Base-by-base conservation (phyloP, 2,329 filamentous ascomycete genomes). In the Cordyceps cicadae region DNA sequence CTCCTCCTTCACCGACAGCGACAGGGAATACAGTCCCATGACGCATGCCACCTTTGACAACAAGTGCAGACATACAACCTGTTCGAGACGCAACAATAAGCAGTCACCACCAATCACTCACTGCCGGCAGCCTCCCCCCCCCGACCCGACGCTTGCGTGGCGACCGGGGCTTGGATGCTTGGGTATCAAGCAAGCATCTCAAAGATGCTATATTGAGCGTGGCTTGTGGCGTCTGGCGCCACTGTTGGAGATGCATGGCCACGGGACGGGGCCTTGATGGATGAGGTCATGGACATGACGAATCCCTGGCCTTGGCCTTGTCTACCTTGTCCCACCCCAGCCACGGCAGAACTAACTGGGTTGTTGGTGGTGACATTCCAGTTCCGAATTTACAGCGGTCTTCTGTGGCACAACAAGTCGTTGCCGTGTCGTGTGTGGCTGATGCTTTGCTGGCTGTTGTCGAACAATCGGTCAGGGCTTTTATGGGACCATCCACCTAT, bases 211-310 rank as follows among this genome's bases (percentile, higher is more conserved):
- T 59, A 59, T 59, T 59, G 46, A 53, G 57, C 49, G 32, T 50
- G 39, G 19, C 26, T n/a, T 53, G 56, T 37, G 54, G 45, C 45
- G 26, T 52, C 19, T 34, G 34, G 56, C 29, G 55, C 55, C 55
- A 58, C 50, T 43, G 49, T 24, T n/a, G 6, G 24, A 54, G n/a
- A 37, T 61, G 26, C 53, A 41, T 60, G 59, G 52, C 59, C 59
- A 61, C 59, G 59, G 19, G 59, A 61, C 59, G 59, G 19, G 59
- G 59, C 59, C 45, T 19, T 19, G 41, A 37, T 34, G 51, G n/a
- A 56, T 61, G 59, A 61, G 59, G 59, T 61, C 59, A 61, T 55
- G 52, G 34, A 55, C 52, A 53, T 48, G 12, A 12, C 15, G n/a
- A 52, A 61, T 5, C 41, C 17, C 19, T 21, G 24, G 43, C 14